A percentile compares a stretch with the other conserved stretches of the same genome.
These are phyloP conservation scores for Secale cereale DNA, from an alignment of 176 grass and related monocot genomes.

Conservation along the genomic window DNA sequence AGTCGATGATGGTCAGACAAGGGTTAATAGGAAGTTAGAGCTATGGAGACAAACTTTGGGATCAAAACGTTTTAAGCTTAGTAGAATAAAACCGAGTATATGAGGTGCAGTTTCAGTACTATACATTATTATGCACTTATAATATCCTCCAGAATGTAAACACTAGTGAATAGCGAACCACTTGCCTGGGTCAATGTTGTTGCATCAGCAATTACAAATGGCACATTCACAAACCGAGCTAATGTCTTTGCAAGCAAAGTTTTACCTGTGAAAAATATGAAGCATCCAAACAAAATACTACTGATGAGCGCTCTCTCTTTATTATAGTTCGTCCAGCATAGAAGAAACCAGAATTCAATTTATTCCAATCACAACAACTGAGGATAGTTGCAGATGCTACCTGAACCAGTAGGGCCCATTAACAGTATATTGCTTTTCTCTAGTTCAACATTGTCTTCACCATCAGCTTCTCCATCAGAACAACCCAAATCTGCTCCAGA, in stretches of 20 bases:
- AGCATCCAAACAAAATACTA: conserved; percentile 28
- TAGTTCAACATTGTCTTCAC: conserved; percentile 79
- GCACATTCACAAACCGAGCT: conserved; percentile 99
- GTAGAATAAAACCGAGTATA: too few species aligned
- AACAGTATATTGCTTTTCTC: conserved; percentile 98
- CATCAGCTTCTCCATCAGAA: conserved; percentile 66
- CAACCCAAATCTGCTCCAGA: conserved; percentile 65
- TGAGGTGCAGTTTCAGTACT: too few species aligned
- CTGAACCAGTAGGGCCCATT: conserved; percentile 98
- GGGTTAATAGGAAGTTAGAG: too few species aligned
- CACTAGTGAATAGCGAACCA: background rate
- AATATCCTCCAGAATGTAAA: conserved; percentile 1
- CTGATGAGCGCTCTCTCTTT: background rate
- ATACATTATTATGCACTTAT: conserved; percentile 3
- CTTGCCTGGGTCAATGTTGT: conserved; percentile 98
- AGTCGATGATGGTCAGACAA: too few species aligned
- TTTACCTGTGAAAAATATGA: conserved; percentile 71
- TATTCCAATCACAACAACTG: conserved; percentile 10
- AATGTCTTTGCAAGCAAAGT: conserved; percentile 98
- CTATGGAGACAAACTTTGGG: too few species aligned
- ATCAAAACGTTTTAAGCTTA: too few species aligned
- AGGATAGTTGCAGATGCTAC: conserved; percentile 38
- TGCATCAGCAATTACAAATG: conserved; percentile 99
- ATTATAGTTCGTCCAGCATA: conserved; percentile 18
- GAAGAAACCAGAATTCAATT: background rate